Evolutionary conservation across 2,329 filamentous ascomycete genomes (phyloP).

Genomic region (Stagonosporopsis tanaceti): DNA sequence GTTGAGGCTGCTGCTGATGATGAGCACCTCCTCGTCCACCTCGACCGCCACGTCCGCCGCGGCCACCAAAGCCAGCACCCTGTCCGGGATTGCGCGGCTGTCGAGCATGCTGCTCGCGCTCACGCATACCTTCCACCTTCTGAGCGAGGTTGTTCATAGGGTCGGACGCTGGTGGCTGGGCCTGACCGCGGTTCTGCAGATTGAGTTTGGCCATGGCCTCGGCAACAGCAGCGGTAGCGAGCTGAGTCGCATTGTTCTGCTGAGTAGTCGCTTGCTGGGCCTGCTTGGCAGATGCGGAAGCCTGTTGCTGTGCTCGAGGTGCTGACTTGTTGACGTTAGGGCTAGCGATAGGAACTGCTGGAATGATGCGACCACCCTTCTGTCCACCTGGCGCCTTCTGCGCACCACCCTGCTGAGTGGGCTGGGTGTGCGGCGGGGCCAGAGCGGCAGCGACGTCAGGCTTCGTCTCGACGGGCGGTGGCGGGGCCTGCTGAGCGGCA

Average conservation of each 20-base stretch:
- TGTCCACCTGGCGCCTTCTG: slow-evolving; percentile 53
- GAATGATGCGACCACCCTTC: slow-evolving; percentile 64
- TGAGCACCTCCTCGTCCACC: slow-evolving; percentile 55
- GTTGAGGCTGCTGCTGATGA: slow-evolving; percentile 43
- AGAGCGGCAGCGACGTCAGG: slow-evolving; percentile 67
- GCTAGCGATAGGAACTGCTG: slow-evolving; percentile 70
- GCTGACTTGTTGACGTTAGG: slow-evolving; percentile 44
- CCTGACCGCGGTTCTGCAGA: slow-evolving; percentile 39
- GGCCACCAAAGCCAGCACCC: slow-evolving; percentile 48
- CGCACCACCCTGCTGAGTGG: slow-evolving; percentile 41
- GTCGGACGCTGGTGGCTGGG: slow-evolving; percentile 36
- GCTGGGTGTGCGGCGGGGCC: slow-evolving; percentile 57
- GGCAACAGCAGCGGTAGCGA: slow-evolving; percentile 79
- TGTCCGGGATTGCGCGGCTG: slow-evolving; percentile 57
- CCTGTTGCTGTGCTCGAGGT: slow-evolving; percentile 49
- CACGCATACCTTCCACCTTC: slow-evolving; percentile 77
- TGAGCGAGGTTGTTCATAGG: slow-evolving; percentile 75
- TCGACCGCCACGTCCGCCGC: slow-evolving; percentile 58
- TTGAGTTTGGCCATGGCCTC: slow-evolving; percentile 78
- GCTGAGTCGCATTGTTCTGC: slow-evolving; percentile 72
- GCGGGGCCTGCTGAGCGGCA: slow-evolving; percentile 60
- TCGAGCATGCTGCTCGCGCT: slow-evolving; percentile 67
- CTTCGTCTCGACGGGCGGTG: slow-evolving; percentile 74
- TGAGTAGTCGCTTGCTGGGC: slow-evolving; percentile 35
- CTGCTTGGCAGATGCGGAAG: slow-evolving; percentile 52